phyloP scores from a whole-genome alignment of 805 yeast genomes.

The Cyberlindnera maritima region DNA sequence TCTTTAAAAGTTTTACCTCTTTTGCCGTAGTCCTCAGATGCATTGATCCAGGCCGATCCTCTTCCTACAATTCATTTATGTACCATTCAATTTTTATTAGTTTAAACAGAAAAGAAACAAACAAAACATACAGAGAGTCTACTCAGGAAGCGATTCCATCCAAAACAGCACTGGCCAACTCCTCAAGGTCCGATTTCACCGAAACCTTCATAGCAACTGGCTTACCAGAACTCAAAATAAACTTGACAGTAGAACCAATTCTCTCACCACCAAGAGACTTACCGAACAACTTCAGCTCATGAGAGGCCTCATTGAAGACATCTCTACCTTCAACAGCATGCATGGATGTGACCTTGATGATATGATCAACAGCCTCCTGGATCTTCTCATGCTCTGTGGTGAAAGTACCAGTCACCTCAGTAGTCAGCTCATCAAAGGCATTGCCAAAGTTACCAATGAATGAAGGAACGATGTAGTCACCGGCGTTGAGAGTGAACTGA shows the following conservation, averaged over 20 bases:
- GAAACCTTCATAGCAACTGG: slow-evolving; percentile 46
- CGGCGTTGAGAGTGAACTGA: slow-evolving; percentile 67
- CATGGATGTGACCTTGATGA: slow-evolving; percentile 55
- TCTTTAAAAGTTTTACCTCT: background rate
- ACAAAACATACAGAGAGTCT: background rate
- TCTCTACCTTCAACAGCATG: slow-evolving; percentile 69
- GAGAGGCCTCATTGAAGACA: slow-evolving; percentile 50
- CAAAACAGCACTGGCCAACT: slow-evolving; percentile 48
- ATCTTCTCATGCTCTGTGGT: slow-evolving; percentile 50
- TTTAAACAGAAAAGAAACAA: background rate
- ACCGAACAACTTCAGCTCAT: slow-evolving; percentile 79
- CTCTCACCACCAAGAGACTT: slow-evolving; percentile 51
- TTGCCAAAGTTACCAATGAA: slow-evolving; percentile 74
- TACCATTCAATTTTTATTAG: slow-evolving; percentile 2
- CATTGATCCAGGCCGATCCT: no score
- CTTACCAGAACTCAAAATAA: slow-evolving; percentile 39
- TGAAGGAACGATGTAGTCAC: slow-evolving; percentile 79
- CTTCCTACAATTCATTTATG: no score
- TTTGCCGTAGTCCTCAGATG: no score
- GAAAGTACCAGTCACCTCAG: slow-evolving; percentile 63
- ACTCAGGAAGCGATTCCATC: slow-evolving; percentile 39
- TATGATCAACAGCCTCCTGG: slow-evolving; percentile 54
- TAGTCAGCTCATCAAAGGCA: slow-evolving; percentile 68
- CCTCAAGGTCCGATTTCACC: slow-evolving; percentile 41
- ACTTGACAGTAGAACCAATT: slow-evolving; percentile 40